Percentiles rank a stretch among this genome's conserved stretches.
These are phyloP conservation scores for Alnus glutinosa DNA, from an alignment of 306 rosid genomes.

Conservation along the genomic window DNA sequence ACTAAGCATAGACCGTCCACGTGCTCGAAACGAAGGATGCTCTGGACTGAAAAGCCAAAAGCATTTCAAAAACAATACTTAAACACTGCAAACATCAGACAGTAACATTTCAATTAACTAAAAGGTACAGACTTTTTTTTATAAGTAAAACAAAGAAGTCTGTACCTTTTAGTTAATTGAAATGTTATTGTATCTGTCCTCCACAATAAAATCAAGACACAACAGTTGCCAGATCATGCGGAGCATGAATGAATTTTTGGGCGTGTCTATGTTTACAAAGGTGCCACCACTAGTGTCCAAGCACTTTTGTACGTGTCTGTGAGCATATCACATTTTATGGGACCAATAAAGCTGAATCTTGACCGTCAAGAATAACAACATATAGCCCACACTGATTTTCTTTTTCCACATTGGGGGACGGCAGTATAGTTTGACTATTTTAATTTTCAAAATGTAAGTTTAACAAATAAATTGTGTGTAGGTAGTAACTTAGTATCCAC, in stretches of 20 bases:
- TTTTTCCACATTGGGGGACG: background rate
- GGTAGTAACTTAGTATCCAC: background rate
- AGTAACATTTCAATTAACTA: constrained; percentile 15
- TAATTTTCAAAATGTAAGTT: background rate
- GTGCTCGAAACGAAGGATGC: constrained; percentile 88
- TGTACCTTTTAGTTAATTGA: constrained; percentile 16
- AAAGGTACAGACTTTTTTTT: constrained; percentile 7
- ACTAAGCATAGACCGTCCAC: constrained; percentile 92
- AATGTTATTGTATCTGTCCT: constrained; percentile 11
- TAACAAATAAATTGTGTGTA: background rate
- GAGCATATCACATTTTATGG: background rate
- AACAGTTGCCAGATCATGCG: background rate
- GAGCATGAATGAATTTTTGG: background rate
- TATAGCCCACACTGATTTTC: background rate
- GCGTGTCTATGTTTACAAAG: background rate
- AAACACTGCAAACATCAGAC: constrained; percentile 9
- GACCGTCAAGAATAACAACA: background rate
- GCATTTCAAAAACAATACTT: constrained; percentile 21
- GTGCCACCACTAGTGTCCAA: background rate
- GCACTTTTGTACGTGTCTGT: background rate
- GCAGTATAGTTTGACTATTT: background rate
- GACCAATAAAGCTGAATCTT: background rate
- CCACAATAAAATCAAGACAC: constrained; percentile 17
- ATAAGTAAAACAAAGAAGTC: background rate
- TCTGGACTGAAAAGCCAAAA: constrained; percentile 83